Evolutionary conservation across 225 moss, liverwort and hornwort genomes (phyloP).

Genomic region (Physcomitrium patens): DNA sequence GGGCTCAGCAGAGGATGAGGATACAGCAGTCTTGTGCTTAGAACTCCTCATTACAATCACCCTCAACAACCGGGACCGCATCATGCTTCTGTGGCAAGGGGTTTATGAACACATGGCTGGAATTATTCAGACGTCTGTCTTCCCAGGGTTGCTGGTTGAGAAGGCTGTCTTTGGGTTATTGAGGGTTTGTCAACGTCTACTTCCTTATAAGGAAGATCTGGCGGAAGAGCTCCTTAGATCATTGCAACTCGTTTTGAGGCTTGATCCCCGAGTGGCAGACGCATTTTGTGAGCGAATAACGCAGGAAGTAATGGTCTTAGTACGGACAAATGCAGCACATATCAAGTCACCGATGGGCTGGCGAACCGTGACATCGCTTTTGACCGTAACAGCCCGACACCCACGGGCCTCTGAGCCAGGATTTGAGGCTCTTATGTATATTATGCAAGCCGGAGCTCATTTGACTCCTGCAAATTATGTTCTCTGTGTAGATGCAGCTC

Average conservation of each 20-base stretch:
- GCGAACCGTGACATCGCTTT: constrained; percentile 73
- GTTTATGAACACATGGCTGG: constrained; percentile 79
- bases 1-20: constrained; percentile 68
- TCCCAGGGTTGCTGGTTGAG: constrained; percentile 72
- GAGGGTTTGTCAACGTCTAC: constrained; percentile 75
- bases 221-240: constrained; percentile 82
- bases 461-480: constrained; percentile 79
- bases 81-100: constrained; percentile 72
- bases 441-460: constrained; percentile 81
- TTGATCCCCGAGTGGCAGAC: constrained; percentile 81
- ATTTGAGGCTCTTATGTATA: constrained; percentile 75
- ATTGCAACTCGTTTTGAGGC: constrained; percentile 77
- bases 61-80: constrained; percentile 69
- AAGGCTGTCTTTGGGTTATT: constrained; percentile 86
- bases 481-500: constrained; percentile 77
- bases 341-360: constrained; percentile 82
- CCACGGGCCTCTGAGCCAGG: constrained; percentile 80
- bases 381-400: constrained; percentile 78
- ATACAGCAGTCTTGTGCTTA: constrained; percentile 71
- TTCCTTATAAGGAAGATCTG: constrained; percentile 82
- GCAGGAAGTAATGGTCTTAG: constrained; percentile 77
- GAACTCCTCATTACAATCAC: constrained; percentile 31
- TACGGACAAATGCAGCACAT: constrained; percentile 78
- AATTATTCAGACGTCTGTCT: constrained; percentile 68
- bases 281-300: constrained; percentile 82